These are phyloP conservation scores for Penicillium taxi DNA, from an alignment of 495 filamentous ascomycete species.

Conservation along the genomic window DNA sequence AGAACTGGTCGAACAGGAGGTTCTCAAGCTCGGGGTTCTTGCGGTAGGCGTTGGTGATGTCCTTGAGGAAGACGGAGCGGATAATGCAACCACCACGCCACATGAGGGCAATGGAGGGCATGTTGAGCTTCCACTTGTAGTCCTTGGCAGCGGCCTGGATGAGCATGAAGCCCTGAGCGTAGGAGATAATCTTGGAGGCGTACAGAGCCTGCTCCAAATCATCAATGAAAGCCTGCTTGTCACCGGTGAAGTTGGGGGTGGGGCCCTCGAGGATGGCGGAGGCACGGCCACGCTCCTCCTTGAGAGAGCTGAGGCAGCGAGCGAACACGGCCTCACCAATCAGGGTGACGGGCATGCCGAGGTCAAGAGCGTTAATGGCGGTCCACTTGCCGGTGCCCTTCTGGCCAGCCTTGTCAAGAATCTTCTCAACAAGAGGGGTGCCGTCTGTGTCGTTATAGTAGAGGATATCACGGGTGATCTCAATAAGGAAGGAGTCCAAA, in stretches of 20 bases:
- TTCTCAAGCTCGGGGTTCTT: constrained; percentile 93
- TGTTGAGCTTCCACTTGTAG: constrained; percentile 98
- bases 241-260: constrained; percentile 69
- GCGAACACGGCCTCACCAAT: constrained; percentile 97
- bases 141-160: constrained; percentile 97
- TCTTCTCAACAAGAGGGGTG: constrained; percentile 89
- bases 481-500: constrained; percentile 97
- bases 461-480: constrained; percentile 97
- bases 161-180: constrained; percentile 99
- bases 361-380: constrained; percentile 95
- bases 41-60: constrained; percentile 96
- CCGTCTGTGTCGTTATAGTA: constrained; percentile 94
- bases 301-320: constrained; percentile 87
- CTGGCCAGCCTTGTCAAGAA: constrained; percentile 95
- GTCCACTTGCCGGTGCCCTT: constrained; percentile 99
- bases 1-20: constrained; percentile 96
- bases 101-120: constrained; percentile 99
- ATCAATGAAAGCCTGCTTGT: constrained; percentile 87
- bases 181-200: constrained; percentile 99
- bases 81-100: constrained; percentile 99
- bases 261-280: constrained; percentile 71
- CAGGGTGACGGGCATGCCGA: constrained; percentile 97
- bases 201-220: constrained; percentile 98
- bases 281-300: constrained; percentile 84
- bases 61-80: constrained; percentile 98